Base-by-base conservation (phyloP, 176 grass and related monocot species). In the Carex scoparia region DNA sequence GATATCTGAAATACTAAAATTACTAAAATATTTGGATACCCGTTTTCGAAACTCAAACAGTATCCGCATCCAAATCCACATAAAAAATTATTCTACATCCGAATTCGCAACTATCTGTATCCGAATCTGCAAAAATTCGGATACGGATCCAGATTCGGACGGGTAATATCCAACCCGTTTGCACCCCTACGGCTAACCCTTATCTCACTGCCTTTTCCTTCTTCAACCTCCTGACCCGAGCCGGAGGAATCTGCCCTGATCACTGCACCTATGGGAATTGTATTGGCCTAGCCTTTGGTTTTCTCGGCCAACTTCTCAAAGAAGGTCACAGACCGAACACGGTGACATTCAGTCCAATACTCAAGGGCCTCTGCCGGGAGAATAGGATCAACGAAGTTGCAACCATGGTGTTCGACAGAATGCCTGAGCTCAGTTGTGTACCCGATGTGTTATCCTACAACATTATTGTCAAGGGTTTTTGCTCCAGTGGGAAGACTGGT, bases 331-430 rank as follows among this genome's bases (percentile, higher is more conserved):
- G 27, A 0, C 0, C 33, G 0, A 14, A 31, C 3, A 3, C 4
- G 0, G 1, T 61, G 0, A 23, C 13, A 1, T 71, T 59, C 37
- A 28, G 0, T 57, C 12, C 2, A 18, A 42, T 91, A 6, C 44
- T 91, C 33, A 55, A 7, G 6, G 84, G 42, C 0, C 6, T 89
- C 5, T 88, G 85, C 0, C 0, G 3, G 1, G 27, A 62, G 10
- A 84, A 85, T 18, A 84, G 18, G n/a, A 23, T 70, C 0, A 28
- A 19, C 0, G 16, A 74, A 55, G 86, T 69, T 3, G 6, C 57
- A 48, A 57, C 63, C 28, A n/a, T 79, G 15, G 37, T 89, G 61
- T 61, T 85, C 18, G 81, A 82, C 10, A 89, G 14, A 66, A 89
- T 87, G 87, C 65, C 75, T 23, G 13, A 84, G 35, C 11, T 87